These are phyloP conservation scores for Phaffomyces thermotolerans DNA, from an alignment of 805 yeast genomes.

Conservation along the genomic window DNA sequence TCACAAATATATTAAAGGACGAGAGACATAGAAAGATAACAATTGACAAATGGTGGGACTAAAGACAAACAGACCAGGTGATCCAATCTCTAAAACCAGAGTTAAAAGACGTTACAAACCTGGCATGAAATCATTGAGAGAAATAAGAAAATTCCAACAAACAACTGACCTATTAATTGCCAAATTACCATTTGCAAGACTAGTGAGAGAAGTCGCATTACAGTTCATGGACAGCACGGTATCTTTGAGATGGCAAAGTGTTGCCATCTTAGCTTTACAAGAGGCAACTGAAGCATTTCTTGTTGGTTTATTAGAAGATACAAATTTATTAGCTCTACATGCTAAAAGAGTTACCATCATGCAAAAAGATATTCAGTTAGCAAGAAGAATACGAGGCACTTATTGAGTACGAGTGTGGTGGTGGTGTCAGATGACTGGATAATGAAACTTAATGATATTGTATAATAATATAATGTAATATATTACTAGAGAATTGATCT, in stretches of 20 bases:
- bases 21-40: too few relatives aligned
- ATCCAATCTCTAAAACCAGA: slow-evolving; percentile 35
- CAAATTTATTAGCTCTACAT: slow-evolving; percentile 70
- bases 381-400: slow-evolving; percentile 65
- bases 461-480: too few relatives aligned
- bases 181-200: slow-evolving; percentile 70
- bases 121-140: slow-evolving; percentile 60
- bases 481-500: neutral
- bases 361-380: slow-evolving; percentile 77
- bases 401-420: slow-evolving; percentile 5
- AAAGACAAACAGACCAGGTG: slow-evolving; percentile 46
- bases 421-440: too few relatives aligned
- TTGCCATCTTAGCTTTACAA: slow-evolving; percentile 70
- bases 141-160: slow-evolving; percentile 61
- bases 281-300: slow-evolving; percentile 78
- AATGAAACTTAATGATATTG: too few relatives aligned
- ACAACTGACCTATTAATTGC: slow-evolving; percentile 60
- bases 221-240: slow-evolving; percentile 33
- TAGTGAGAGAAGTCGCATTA: slow-evolving; percentile 68
- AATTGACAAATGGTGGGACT: neutral
- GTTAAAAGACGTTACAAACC: slow-evolving; percentile 49
- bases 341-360: slow-evolving; percentile 80
- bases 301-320: slow-evolving; percentile 68
- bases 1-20: too few relatives aligned
- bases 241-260: slow-evolving; percentile 64